phyloP scores from a whole-genome alignment of 352 stramenopile genomes.

The Plasmopara halstedii region DNA sequence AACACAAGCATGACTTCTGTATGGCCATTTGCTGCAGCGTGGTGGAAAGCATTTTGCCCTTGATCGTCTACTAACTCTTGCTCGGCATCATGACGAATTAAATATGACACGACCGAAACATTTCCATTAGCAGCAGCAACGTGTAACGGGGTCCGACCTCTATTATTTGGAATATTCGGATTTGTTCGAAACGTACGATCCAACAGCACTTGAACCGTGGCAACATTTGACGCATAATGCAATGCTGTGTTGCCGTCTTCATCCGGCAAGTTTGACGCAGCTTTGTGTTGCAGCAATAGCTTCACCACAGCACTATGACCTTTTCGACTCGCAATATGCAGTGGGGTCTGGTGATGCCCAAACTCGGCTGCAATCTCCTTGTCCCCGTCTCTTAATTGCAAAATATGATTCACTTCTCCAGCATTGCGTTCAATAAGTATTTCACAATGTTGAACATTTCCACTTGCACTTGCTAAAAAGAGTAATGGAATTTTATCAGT shows the following conservation, averaged over 20 bases:
- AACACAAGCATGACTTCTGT: constrained; percentile 64
- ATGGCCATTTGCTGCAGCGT: constrained; percentile 72
- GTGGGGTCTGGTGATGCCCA: constrained; percentile 56
- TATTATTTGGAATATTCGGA: constrained; percentile 69
- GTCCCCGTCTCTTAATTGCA: constrained; percentile 62
- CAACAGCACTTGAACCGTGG: constrained; percentile 58
- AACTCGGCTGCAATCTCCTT: constrained; percentile 72
- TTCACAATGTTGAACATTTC: constrained; percentile 61
- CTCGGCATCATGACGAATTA: constrained; percentile 61
- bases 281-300: constrained; percentile 55
- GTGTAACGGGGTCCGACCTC: constrained; percentile 67
- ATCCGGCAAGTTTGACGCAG: constrained; percentile 67
- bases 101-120: constrained; percentile 68
- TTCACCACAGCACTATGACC: constrained; percentile 55
- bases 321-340: constrained; percentile 72
- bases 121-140: constrained; percentile 58
- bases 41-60: constrained; percentile 75
- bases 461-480: constrained; percentile 61
- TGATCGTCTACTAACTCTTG: constrained; percentile 76
- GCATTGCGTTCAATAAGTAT: constrained; percentile 53
- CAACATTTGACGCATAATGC: constrained; percentile 57
- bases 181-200: constrained; percentile 58
- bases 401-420: constrained; percentile 74
- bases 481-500: constrained; percentile 75
- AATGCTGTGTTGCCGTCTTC: constrained; percentile 76